These are phyloP conservation scores for Ogataea ganodermae DNA, from an alignment of 805 yeast species.

Conservation along the genomic window DNA sequence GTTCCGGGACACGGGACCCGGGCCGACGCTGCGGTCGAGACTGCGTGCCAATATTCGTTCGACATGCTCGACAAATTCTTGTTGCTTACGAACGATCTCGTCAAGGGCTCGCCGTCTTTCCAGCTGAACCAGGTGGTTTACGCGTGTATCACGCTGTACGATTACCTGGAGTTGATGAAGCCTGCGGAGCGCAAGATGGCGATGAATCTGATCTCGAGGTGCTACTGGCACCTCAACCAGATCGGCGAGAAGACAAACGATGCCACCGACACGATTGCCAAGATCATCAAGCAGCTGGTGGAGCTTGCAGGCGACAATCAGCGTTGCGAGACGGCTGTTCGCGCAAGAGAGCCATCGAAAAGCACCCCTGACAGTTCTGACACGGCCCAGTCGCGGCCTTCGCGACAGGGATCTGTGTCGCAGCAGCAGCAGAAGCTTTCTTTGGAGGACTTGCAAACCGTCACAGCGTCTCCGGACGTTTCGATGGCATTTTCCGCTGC, in stretches of 20 bases:
- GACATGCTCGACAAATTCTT: constrained; percentile 47
- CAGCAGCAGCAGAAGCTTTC: constrained; percentile 30
- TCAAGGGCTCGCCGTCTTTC: constrained; percentile 57
- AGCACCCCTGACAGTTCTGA: neutral
- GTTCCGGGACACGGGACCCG: constrained; percentile 19
- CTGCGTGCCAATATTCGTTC: constrained; percentile 47
- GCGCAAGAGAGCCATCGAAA: neutral
- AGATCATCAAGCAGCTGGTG: constrained; percentile 52
- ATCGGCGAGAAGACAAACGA: constrained; percentile 59
- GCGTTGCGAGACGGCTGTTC: constrained; percentile 2
- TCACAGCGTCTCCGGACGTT: constrained; percentile 1
- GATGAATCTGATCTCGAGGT: constrained; percentile 49
- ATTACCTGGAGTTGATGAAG: constrained; percentile 43
- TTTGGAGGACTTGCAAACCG: constrained; percentile 20
- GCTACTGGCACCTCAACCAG: constrained; percentile 60
- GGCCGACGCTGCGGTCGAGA: constrained; percentile 28
- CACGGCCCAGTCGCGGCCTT: neutral
- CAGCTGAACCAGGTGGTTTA: constrained; percentile 55
- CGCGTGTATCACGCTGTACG: constrained; percentile 54
- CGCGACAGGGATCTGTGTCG: constrained; percentile 12
- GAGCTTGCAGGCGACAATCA: constrained; percentile 41
- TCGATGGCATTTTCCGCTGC: neutral
- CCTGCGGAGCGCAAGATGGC: constrained; percentile 43
- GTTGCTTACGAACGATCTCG: constrained; percentile 44
- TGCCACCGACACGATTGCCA: constrained; percentile 61